Conservation (phyloP, 306 rosid species). For the Fagus crenata region DNA sequence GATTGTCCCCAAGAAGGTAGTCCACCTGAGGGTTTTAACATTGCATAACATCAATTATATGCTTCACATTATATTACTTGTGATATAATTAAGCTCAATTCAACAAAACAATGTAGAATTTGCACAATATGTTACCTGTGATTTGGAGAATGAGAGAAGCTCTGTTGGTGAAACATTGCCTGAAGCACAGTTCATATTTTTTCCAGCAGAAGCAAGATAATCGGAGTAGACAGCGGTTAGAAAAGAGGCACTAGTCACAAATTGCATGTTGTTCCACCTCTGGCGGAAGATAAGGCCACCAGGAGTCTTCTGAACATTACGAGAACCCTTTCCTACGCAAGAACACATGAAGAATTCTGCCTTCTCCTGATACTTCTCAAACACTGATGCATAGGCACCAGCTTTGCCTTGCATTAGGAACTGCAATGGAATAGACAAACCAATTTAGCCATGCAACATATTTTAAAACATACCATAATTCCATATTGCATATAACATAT, state of each 20-base stretch:
- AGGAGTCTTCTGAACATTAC: constrained; percentile 77
- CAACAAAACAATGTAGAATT: no score
- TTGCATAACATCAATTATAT: background rate
- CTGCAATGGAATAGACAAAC: constrained; percentile 32
- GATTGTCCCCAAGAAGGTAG: constrained; percentile 94
- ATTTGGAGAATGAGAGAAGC: constrained; percentile 71
- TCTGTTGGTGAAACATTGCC: constrained; percentile 62
- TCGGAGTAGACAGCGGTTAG: constrained; percentile 84
- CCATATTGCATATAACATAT: background rate
- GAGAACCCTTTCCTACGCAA: constrained; percentile 64
- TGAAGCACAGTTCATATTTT: constrained; percentile 52
- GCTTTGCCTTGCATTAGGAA: constrained; percentile 89
- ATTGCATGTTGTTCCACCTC: constrained; percentile 96
- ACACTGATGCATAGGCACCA: constrained; percentile 57
- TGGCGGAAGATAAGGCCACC: constrained; percentile 89
- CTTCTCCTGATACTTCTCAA: constrained; percentile 61
- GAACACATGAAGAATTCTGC: constrained; percentile 89
- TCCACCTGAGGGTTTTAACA: constrained; percentile 60
- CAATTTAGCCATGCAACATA: background rate
- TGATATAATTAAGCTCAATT: no score
- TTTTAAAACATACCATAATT: background rate
- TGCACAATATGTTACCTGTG: constrained; percentile 54
- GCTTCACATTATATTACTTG: no score
- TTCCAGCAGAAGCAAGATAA: constrained; percentile 63
- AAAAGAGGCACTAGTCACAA: constrained; percentile 83